These are phyloP conservation scores for Lantana camara DNA, from an alignment of 257 asterid genomes.

Conservation along the genomic window DNA sequence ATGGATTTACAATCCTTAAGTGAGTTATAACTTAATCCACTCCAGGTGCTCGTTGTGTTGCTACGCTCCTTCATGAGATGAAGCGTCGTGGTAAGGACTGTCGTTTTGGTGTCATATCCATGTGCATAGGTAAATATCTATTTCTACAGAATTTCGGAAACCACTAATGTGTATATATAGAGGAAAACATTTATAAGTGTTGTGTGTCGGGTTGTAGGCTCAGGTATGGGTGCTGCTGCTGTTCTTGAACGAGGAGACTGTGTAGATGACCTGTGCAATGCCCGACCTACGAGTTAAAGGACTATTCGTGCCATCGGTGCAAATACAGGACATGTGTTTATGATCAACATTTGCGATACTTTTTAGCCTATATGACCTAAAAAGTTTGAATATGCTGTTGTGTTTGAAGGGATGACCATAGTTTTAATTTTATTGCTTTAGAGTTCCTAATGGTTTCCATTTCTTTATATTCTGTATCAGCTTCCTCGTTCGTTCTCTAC, in stretches of 20 bases:
- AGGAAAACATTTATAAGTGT: background rate
- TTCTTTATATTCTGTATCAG: too few species aligned
- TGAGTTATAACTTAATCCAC: conserved; percentile 1
- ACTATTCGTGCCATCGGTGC: too few species aligned
- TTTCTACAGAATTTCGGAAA: background rate
- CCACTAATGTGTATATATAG: background rate
- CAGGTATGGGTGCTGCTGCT: conserved; percentile 98
- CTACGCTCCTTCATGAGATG: conserved; percentile 87
- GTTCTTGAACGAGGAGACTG: conserved; percentile 87
- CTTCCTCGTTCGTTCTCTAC: too few species aligned
- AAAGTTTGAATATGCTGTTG: too few species aligned
- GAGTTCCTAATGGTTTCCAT: too few species aligned
- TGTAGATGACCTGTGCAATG: conserved; percentile 58
- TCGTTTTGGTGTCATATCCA: conserved; percentile 87
- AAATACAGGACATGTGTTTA: too few species aligned
- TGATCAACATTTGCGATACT: too few species aligned
- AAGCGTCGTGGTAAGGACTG: conserved; percentile 86
- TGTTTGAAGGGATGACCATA: too few species aligned
- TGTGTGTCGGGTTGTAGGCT: conserved; percentile 48
- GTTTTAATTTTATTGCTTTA: too few species aligned
- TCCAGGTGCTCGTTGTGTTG: conserved; percentile 90
- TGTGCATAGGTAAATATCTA: conserved; percentile 80
- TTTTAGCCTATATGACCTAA: too few species aligned
- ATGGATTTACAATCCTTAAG: background rate
- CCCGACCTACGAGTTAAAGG: too few species aligned